Percentiles rank a stretch among this genome's conserved stretches.
These are phyloP conservation scores for Turnera subulata DNA, from an alignment of 345 rosid genomes.

Conservation along the genomic window DNA sequence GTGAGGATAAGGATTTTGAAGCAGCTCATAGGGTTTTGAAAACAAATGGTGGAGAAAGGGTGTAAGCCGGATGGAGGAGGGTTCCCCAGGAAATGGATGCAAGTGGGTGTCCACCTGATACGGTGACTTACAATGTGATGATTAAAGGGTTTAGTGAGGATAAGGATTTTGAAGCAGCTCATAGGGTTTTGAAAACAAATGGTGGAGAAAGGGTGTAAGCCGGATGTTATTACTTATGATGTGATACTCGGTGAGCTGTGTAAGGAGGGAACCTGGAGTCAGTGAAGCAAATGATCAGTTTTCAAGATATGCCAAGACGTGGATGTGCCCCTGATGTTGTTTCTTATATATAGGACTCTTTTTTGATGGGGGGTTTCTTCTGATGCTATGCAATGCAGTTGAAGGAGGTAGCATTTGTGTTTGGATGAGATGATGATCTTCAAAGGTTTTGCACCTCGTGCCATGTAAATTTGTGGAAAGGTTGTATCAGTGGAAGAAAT, in stretches of 20 bases:
- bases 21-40: slow-evolving; percentile 51
- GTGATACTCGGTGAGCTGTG: slow-evolving; percentile 53
- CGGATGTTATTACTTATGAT: slow-evolving; percentile 64
- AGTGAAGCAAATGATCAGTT: slow-evolving; percentile 61
- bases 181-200: slow-evolving; percentile 52
- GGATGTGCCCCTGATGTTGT: slow-evolving; percentile 67
- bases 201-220: slow-evolving; percentile 47
- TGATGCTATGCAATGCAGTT: slow-evolving; percentile 33
- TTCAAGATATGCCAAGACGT: slow-evolving; percentile 77
- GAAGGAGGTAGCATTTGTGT: slow-evolving; percentile 50
- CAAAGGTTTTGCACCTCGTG: slow-evolving; percentile 61
- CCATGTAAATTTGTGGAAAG: slow-evolving; percentile 31
- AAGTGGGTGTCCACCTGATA: slow-evolving; percentile 50
- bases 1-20: slow-evolving; percentile 47
- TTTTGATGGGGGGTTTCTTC: slow-evolving; percentile 69
- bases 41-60: slow-evolving; percentile 50
- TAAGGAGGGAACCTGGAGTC: slow-evolving; percentile 47
- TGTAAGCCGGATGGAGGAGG: slow-evolving; percentile 58
- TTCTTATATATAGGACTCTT: slow-evolving; percentile 69
- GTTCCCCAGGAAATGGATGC: slow-evolving; percentile 59
- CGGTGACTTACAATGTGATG: slow-evolving; percentile 59
- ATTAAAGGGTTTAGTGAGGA: slow-evolving; percentile 48
- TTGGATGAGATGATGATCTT: slow-evolving; percentile 87
- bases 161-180: slow-evolving; percentile 53
- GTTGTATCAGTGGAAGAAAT: slow-evolving; percentile 39